A percentile compares a stretch with the other conserved stretches of the same genome.
phyloP scores from a whole-genome alignment of 2,329 filamentous ascomycete species.

The Cryphonectria japonica region DNA sequence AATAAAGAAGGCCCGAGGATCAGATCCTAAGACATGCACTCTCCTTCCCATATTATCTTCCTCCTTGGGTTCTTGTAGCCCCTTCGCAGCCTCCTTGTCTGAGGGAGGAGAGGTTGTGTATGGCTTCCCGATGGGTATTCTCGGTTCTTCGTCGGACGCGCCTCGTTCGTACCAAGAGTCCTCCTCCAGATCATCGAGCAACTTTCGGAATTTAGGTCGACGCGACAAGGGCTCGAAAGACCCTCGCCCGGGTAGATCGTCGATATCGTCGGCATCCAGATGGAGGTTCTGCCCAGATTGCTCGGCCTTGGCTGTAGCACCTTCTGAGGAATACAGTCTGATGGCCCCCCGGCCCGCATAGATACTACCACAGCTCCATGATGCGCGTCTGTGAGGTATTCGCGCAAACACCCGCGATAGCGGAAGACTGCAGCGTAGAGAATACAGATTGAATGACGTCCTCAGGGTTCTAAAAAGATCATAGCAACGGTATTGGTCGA shows the following conservation, averaged over 20 bases:
- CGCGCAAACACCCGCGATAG: conserved; percentile 48
- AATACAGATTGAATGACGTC: conserved; percentile 49
- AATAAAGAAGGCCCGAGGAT: conserved; percentile 34
- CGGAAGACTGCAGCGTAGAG: conserved; percentile 43
- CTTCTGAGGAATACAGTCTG: conserved; percentile 28
- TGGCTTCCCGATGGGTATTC: conserved; percentile 17
- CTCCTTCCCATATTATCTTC: conserved; percentile 6
- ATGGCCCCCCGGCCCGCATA: conserved; percentile 47
- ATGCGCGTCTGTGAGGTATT: conserved; percentile 43
- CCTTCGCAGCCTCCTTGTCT: background rate
- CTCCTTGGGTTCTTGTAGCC: conserved; percentile 2
- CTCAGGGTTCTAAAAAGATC: conserved; percentile 31
- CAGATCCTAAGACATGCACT: conserved; percentile 27
- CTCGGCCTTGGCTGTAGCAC: conserved; percentile 20
- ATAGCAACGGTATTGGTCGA: conserved; percentile 33
- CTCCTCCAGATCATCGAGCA: conserved; percentile 25
- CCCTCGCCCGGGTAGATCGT: conserved; percentile 20
- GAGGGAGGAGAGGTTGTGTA: conserved; percentile 15
- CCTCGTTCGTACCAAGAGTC: conserved; percentile 15
- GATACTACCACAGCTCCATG: conserved; percentile 46
- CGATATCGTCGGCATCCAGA: conserved; percentile 10
- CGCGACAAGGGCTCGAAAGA: conserved; percentile 22
- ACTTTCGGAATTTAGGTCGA: conserved; percentile 10
- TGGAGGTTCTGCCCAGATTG: conserved; percentile 23
- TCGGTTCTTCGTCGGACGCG: conserved; percentile 1